Base-by-base conservation (phyloP, 257 asterid species). In the Ophiorrhiza pumila region DNA sequence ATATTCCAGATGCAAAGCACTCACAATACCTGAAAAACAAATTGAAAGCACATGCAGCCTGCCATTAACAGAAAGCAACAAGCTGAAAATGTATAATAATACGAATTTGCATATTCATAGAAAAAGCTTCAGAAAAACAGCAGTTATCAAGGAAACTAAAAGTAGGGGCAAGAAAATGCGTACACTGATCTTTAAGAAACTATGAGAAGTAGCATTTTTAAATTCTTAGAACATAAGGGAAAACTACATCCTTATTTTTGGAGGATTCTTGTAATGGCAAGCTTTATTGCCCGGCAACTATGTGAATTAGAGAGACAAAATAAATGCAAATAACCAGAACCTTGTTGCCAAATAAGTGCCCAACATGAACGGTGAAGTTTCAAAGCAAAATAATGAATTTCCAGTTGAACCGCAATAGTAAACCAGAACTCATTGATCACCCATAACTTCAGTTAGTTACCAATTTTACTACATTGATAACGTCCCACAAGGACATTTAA, bases 1-100 rank as follows among this genome's bases (percentile, higher is more conserved):
- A 94, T 65, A 86, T 82, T 59, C 97, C 99, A 72, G 99, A 90
- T 58, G 99, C 92, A 84, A 94, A 94, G 81, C 99, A 94, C 78
- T 94, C 99, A 79, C 99, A 94, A 68, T 94, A 94, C 92, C 99
- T 94, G 85, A 74, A 46, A 80, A 80, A 47, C 64, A 79, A 66
- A 82, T 66, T 57, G 72, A 42, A 61, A 45, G 71, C 60, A 73
- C 1, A 68, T 37, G 75, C 57, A 50, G 37, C 65, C n/a, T 12
- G 25, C 41, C 42, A 29, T 22, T 22, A 56, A 34, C 1, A 49
- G 55, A 47, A 39, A 59, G 65, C 43, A 69, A 70, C 42, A n/a
- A 52, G 71, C 43, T 7, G 56, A 15, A 47, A n/a, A 29, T n/a
- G 42, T 25, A 47, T 25, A 15, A 58, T 34, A 15, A 43, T 9